Evolutionary conservation across 768 basidiomycete species (phyloP), one percentile per base, ranked within the genome.

Genomic region (Termitomyces sp.): DNA sequence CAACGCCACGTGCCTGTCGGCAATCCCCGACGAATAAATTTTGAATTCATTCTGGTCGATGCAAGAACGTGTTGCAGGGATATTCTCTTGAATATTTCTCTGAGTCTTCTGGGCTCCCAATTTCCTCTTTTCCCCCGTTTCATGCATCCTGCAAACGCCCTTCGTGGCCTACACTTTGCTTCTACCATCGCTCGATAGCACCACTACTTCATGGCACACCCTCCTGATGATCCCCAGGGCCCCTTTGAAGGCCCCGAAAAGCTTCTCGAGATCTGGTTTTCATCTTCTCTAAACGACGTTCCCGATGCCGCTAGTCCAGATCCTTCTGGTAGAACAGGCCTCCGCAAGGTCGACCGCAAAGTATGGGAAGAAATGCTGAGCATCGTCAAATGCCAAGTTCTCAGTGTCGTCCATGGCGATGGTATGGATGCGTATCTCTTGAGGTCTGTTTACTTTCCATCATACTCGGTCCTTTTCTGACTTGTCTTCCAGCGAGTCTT

Each of bases 291-390:
- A 5, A 77, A 80, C 9, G 72, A 79, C 27, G 76, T 91, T 9
- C 82, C 85, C 34, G 75, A 73, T 60, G 72, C 76, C 41, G 69
- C 67, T 16, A 60, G 62, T 42, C 62, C 70, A 47, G 61, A 67
- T 35, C 40, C 48, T 44, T 71, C 74, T 60, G 77, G 72, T 67
- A 84, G 79, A 69, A 72, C 72, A 21, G 97, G 97, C 37, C 80
- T 99, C 44, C 78, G 95, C 56, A 81, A 76, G 63, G 86, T 99
- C 34, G 78, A 83, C 62, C 78, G 86, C 57, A 71, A 77, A 30
- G 76, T 89, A 32, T 99, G 97, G 97, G 94, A 97, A 73, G 90
- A 92, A 57, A 97, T 99, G 94, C 84, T 99, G 58, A 87, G 86
- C 72, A 91, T 96, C 61, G 97, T 99, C 68, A 86, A 90, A 68